phyloP scores from a whole-genome alignment of 106 monocot species.

The Phalaenopsis equestris region DNA sequence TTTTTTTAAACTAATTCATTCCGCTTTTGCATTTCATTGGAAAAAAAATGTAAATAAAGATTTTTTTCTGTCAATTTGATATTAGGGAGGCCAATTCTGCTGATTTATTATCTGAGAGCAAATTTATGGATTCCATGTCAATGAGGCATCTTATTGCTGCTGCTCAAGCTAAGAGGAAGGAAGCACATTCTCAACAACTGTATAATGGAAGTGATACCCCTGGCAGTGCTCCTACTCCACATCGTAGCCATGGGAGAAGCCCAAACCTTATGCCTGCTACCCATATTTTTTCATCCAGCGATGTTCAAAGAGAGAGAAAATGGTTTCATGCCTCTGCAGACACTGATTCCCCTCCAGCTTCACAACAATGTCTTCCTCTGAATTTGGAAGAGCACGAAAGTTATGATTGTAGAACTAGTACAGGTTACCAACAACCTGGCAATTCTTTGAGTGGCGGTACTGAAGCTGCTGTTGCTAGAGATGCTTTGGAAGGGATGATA shows the following conservation, averaged over 20 bases:
- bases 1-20: slow-evolving; percentile 6
- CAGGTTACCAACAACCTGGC: slow-evolving; percentile 26
- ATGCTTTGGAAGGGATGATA: slow-evolving; percentile 90
- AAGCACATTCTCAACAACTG: slow-evolving; percentile 34
- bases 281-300: slow-evolving; percentile 20
- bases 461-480: slow-evolving; percentile 82
- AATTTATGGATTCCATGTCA: slow-evolving; percentile 35
- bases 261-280: slow-evolving; percentile 36
- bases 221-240: slow-evolving; percentile 23
- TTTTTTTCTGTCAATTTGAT: slow-evolving; percentile 25
- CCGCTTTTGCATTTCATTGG: neutral
- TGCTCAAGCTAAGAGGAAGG: slow-evolving; percentile 85
- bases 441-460: slow-evolving; percentile 72
- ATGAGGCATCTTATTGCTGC: slow-evolving; percentile 91
- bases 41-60: slow-evolving; percentile 1
- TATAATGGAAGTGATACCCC: slow-evolving; percentile 24
- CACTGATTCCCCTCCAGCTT: slow-evolving; percentile 33
- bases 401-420: slow-evolving; percentile 31
- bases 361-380: slow-evolving; percentile 8
- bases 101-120: slow-evolving; percentile 26
- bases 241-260: slow-evolving; percentile 39
- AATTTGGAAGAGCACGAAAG: slow-evolving; percentile 33
- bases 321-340: slow-evolving; percentile 24
- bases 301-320: slow-evolving; percentile 31
- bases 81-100: slow-evolving; percentile 16